phyloP scores from a whole-genome alignment of 2,329 filamentous ascomycete genomes.

The Trichophyton simii region DNA sequence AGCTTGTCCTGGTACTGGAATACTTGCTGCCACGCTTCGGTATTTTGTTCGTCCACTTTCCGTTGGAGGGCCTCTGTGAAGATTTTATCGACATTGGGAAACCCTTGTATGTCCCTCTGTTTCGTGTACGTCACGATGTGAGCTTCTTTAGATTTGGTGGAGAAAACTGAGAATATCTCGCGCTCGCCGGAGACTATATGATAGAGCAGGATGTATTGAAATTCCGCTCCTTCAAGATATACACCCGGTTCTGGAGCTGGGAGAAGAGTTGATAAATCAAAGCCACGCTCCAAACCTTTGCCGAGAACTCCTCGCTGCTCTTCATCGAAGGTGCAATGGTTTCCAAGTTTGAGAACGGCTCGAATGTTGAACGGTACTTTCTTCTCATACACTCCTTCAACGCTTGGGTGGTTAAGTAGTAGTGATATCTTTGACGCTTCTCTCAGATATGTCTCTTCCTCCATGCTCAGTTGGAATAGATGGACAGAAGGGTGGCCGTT shows the following conservation, averaged over 20 bases:
- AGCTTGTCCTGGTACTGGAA: slow-evolving; percentile 80
- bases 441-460: slow-evolving; percentile 74
- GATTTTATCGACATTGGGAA: slow-evolving; percentile 82
- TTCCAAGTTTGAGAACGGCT: slow-evolving; percentile 80
- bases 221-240: slow-evolving; percentile 61
- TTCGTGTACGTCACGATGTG: slow-evolving; percentile 82
- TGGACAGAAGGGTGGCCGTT: slow-evolving; percentile 91
- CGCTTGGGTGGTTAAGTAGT: slow-evolving; percentile 81
- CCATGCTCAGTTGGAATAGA: slow-evolving; percentile 83
- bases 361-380: slow-evolving; percentile 77
- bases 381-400: slow-evolving; percentile 95
- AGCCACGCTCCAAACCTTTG: slow-evolving; percentile 83
- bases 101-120: slow-evolving; percentile 64
- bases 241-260: slow-evolving; percentile 53
- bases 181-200: slow-evolving; percentile 83
- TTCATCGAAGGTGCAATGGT: slow-evolving; percentile 85
- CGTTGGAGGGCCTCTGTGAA: slow-evolving; percentile 62
- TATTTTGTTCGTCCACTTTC: slow-evolving; percentile 50
- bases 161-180: slow-evolving; percentile 89
- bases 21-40: slow-evolving; percentile 62
- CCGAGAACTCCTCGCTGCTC: slow-evolving; percentile 80
- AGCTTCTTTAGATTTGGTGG: slow-evolving; percentile 64
- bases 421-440: slow-evolving; percentile 71
- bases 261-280: slow-evolving; percentile 67
- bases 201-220: slow-evolving; percentile 84